Percentiles rank a stretch among this genome's conserved stretches.
Conservation (phyloP, 768 basidiomycete genomes). For the Mrakia frigida region DNA sequence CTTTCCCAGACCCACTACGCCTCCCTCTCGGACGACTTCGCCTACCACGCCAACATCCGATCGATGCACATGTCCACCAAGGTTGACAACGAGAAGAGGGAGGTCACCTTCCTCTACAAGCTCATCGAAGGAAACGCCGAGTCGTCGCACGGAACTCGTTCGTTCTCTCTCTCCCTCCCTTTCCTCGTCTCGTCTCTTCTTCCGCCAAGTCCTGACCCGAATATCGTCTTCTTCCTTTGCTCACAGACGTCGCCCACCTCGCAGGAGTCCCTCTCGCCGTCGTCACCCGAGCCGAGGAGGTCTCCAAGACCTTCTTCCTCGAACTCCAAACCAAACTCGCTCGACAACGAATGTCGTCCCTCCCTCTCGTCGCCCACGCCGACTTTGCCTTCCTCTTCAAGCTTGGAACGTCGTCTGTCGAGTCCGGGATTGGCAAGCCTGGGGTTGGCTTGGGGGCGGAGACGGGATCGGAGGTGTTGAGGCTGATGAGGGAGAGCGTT, state of each 20-base stretch:
- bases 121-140: conserved; percentile 54
- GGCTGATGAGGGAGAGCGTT: conserved; percentile 16
- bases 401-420: not conserved
- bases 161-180: conserved; percentile 28
- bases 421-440: not conserved
- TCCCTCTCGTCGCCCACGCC: conserved; percentile 78
- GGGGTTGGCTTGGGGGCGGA: not conserved
- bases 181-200: not conserved
- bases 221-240: not conserved
- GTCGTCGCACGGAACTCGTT: conserved; percentile 44
- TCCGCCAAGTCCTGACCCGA: not conserved
- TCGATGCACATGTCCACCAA: conserved; percentile 95
- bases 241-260: conserved; percentile 68
- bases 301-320: conserved; percentile 82
- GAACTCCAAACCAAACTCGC: conserved; percentile 63
- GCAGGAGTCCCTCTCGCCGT: conserved; percentile 78
- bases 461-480: conserved; percentile 9
- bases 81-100: conserved; percentile 84
- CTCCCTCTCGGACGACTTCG: conserved; percentile 87
- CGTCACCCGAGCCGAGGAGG: conserved; percentile 77
- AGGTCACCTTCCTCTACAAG: conserved; percentile 92
- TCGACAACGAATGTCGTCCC: conserved; percentile 49
- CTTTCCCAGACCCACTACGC: conserved; percentile 73
- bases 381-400: conserved; percentile 75
- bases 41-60: conserved; percentile 83